Conservation (phyloP, 23 red algal species). For the Rhodosorus marinus region DNA sequence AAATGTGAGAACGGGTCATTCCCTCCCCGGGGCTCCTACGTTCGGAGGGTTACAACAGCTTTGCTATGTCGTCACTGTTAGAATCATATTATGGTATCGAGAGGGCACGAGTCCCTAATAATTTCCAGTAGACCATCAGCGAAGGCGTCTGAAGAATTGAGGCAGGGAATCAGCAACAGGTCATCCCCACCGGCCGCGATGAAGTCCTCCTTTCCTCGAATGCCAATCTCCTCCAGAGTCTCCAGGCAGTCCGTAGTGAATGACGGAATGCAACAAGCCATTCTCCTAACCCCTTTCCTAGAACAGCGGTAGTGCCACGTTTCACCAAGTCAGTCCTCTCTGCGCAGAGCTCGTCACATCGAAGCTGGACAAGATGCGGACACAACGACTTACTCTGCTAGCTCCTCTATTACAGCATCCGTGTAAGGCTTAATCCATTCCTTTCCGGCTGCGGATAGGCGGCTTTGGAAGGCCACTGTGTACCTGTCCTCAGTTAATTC, state of each 20-base stretch:
- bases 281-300: slow-evolving; percentile 49
- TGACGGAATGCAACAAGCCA: slow-evolving; percentile 73
- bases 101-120: slow-evolving; percentile 72
- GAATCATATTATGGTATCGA: too few species aligned
- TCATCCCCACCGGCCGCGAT: slow-evolving; percentile 73
- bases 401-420: slow-evolving; percentile 34
- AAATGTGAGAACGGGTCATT: too few species aligned
- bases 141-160: slow-evolving; percentile 69
- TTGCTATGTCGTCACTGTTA: too few species aligned
- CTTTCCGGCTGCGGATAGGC: slow-evolving; percentile 72
- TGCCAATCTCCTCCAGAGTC: slow-evolving; percentile 98
- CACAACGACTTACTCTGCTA: too few species aligned
- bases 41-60: too few species aligned
- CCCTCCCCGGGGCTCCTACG: too few species aligned
- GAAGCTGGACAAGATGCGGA: too few species aligned
- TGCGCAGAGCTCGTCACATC: too few species aligned
- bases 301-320: too few species aligned
- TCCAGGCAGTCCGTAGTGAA: slow-evolving; percentile 96
- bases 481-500: slow-evolving; percentile 58
- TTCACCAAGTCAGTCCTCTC: too few species aligned
- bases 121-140: slow-evolving; percentile 61
- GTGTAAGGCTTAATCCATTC: slow-evolving; percentile 99
- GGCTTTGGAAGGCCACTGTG: slow-evolving; percentile 85
- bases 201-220: slow-evolving; percentile 71
- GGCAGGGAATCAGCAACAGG: slow-evolving; percentile 71